These are phyloP conservation scores for Sphagnum contortum DNA, from an alignment of 225 moss, liverwort and hornwort genomes.

Conservation along the genomic window DNA sequence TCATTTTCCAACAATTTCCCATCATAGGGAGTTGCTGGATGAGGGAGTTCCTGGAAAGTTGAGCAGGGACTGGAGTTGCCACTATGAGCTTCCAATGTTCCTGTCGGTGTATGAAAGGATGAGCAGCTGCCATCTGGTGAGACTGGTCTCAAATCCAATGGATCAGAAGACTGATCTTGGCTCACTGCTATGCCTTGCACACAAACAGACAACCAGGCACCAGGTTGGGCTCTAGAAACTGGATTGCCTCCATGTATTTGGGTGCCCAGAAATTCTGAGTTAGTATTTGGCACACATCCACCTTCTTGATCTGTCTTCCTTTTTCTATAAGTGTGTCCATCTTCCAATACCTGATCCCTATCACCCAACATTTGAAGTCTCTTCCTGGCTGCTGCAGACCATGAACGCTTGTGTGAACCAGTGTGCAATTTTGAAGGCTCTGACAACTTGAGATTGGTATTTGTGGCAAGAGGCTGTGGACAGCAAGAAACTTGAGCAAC, in stretches of 20 bases:
- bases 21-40: slow-evolving; percentile 8
- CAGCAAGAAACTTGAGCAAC: slow-evolving; percentile 5
- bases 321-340: slow-evolving; percentile 3
- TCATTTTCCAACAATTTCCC: slow-evolving; percentile 16
- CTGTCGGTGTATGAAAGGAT: slow-evolving; percentile 46
- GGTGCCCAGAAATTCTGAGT: slow-evolving; percentile 8
- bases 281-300: neutral
- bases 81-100: slow-evolving; percentile 34
- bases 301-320: slow-evolving; percentile 1
- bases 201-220: slow-evolving; percentile 1
- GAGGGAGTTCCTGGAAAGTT: slow-evolving; percentile 13
- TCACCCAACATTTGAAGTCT: slow-evolving; percentile 11
- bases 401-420: slow-evolving; percentile 4
- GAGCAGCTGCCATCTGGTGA: slow-evolving; percentile 29
- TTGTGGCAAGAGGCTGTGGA: slow-evolving; percentile 1
- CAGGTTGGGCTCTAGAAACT: neutral
- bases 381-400: slow-evolving; percentile 9
- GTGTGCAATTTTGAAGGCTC: slow-evolving; percentile 8
- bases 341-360: slow-evolving; percentile 14
- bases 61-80: slow-evolving; percentile 39
- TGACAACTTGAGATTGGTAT: slow-evolving; percentile 4
- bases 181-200: neutral
- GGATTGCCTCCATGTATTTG: slow-evolving; percentile 4
- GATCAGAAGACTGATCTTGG: neutral
- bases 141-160: neutral